These are phyloP conservation scores for Plasmopara muralis DNA, from an alignment of 352 stramenopile genomes.

Conservation along the genomic window DNA sequence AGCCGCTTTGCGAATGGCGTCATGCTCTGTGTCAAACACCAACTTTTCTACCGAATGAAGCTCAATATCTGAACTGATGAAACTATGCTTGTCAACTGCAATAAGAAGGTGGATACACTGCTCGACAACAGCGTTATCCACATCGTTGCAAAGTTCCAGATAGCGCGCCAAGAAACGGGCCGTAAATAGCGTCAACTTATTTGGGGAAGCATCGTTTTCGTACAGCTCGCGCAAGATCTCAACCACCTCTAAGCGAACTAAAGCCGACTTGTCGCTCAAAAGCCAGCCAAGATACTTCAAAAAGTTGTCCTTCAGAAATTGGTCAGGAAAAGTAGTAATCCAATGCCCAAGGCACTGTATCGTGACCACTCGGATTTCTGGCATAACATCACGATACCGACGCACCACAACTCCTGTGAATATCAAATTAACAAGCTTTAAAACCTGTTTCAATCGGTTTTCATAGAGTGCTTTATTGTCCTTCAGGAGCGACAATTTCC, in stretches of 20 bases:
- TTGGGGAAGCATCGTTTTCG: slow-evolving; percentile 51
- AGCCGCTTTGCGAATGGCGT: slow-evolving; percentile 67
- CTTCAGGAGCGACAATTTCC: slow-evolving; percentile 36
- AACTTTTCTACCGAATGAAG: slow-evolving; percentile 71
- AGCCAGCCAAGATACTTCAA: slow-evolving; percentile 96
- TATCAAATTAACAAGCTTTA: slow-evolving; percentile 56
- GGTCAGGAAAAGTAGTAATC: slow-evolving; percentile 76
- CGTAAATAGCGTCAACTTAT: slow-evolving; percentile 76
- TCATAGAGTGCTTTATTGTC: slow-evolving; percentile 70
- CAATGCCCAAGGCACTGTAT: slow-evolving; percentile 80
- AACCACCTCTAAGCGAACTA: slow-evolving; percentile 80
- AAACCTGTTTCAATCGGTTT: slow-evolving; percentile 42
- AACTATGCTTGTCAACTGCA: slow-evolving; percentile 67
- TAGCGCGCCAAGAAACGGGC: slow-evolving; percentile 70
- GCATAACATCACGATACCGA: slow-evolving; percentile 91
- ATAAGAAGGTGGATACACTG: slow-evolving; percentile 68
- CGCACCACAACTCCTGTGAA: slow-evolving; percentile 78
- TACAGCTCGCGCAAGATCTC: slow-evolving; percentile 83
- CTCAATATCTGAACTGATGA: slow-evolving; percentile 77
- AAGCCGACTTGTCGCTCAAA: slow-evolving; percentile 84
- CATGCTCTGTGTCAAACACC: slow-evolving; percentile 69
- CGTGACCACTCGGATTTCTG: slow-evolving; percentile 80
- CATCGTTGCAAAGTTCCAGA: slow-evolving; percentile 75
- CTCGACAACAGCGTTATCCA: slow-evolving; percentile 67
- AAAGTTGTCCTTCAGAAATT: slow-evolving; percentile 92